Percentiles rank a stretch among this genome's conserved stretches.
Evolutionary conservation across 1,284 basidiomycete genomes (phyloP).

Genomic region (Pseudozyma pruni): DNA sequence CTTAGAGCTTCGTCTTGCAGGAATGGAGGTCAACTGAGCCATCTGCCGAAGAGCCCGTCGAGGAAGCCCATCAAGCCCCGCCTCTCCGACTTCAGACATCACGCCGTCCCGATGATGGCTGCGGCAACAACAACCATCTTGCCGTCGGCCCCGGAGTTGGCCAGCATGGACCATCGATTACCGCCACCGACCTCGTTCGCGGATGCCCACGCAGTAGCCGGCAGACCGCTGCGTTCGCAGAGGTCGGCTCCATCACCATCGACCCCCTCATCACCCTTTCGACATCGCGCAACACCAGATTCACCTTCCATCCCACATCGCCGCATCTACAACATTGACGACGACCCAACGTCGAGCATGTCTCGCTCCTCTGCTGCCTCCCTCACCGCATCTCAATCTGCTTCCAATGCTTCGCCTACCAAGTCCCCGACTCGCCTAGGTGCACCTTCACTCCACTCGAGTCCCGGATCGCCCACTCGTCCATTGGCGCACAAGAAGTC

Average conservation of each 20-base stretch:
- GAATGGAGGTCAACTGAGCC: slow-evolving; percentile 24
- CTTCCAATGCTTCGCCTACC: slow-evolving; percentile 19
- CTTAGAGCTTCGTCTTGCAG: slow-evolving; percentile 2
- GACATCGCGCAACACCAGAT: slow-evolving; percentile 9
- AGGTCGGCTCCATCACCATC: slow-evolving; percentile 31
- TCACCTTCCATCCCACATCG: slow-evolving; percentile 37
- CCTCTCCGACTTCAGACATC: background rate
- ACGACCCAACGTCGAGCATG: slow-evolving; percentile 10
- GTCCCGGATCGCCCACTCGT: slow-evolving; percentile 17
- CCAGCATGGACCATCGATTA: slow-evolving; percentile 36
- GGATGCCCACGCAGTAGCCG: slow-evolving; percentile 8
- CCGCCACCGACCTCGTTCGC: slow-evolving; percentile 6
- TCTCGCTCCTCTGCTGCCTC: slow-evolving; percentile 16
- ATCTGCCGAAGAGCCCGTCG: slow-evolving; percentile 1
- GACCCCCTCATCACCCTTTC: slow-evolving; percentile 23
- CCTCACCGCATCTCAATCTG: slow-evolving; percentile 25
- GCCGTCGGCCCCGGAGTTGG: slow-evolving; percentile 33
- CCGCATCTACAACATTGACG: slow-evolving; percentile 38
- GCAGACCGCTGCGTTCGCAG: slow-evolving; percentile 21
- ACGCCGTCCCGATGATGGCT: slow-evolving; percentile 27
- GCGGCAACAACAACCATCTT: slow-evolving; percentile 35
- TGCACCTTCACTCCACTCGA: slow-evolving; percentile 12
- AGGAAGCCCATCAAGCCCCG: background rate
- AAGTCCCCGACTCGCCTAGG: slow-evolving; percentile 10
- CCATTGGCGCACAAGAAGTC: slow-evolving; percentile 29